Evolutionary conservation across 371 early-diverging fungal species (phyloP).

Genomic region (Polyrhizophydium stewartii): DNA sequence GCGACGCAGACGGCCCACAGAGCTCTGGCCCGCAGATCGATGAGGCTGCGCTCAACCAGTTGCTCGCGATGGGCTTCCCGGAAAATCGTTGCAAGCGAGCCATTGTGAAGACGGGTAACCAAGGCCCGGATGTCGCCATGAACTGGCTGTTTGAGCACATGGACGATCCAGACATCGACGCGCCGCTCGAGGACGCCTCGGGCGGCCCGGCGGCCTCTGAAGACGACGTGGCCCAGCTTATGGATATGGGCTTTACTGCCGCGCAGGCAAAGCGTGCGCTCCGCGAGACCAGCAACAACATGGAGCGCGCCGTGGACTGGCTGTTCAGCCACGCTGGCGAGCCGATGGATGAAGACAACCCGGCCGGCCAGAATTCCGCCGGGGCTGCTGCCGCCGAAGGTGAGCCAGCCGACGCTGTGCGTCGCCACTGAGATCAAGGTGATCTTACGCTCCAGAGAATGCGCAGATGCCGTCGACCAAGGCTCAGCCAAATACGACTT

Average conservation of each 20-base stretch:
- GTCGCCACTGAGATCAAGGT: too few species aligned
- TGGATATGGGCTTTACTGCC: slow-evolving; percentile 88
- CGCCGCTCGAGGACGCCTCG: slow-evolving; percentile 12
- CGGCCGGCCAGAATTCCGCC: not conserved
- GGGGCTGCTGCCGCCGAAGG: not conserved
- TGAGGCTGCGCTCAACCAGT: slow-evolving; percentile 60
- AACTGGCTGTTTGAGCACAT: slow-evolving; percentile 93
- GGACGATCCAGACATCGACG: slow-evolving; percentile 67
- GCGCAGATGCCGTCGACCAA: slow-evolving; percentile 12
- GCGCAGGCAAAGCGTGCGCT: slow-evolving; percentile 81
- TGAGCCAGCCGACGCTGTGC: too few species aligned
- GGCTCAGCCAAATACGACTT: slow-evolving; percentile 65
- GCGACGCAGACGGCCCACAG: too few species aligned
- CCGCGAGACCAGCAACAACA: slow-evolving; percentile 72
- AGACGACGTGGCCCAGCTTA: slow-evolving; percentile 55
- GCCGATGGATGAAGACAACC: slow-evolving; percentile 15
- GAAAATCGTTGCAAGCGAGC: slow-evolving; percentile 78
- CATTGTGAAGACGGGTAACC: slow-evolving; percentile 70
- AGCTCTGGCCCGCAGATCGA: slow-evolving; percentile 53
- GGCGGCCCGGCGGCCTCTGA: slow-evolving; percentile 19
- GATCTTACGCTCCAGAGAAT: too few species aligned
- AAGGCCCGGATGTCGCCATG: slow-evolving; percentile 84
- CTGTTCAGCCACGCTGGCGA: slow-evolving; percentile 86
- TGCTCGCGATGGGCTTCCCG: slow-evolving; percentile 90
- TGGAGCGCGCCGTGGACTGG: slow-evolving; percentile 94